A percentile compares a stretch with the other conserved stretches of the same genome.
Evolutionary conservation across 345 rosid species (phyloP).

Genomic region (Odontarrhena argentea): DNA sequence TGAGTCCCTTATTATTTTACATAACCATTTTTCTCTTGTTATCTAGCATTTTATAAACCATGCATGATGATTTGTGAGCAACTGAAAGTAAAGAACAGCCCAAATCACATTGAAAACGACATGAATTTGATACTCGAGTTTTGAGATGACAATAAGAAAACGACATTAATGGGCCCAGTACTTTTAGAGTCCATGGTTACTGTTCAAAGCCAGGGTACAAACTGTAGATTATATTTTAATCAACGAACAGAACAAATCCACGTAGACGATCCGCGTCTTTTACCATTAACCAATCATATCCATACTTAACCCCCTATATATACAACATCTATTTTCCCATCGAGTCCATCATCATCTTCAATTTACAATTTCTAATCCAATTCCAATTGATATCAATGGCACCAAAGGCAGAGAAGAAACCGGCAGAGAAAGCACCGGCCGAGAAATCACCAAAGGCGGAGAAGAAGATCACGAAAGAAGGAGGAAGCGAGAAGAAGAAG

Average conservation of each 20-base stretch:
- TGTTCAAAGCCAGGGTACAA: neutral
- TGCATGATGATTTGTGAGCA: no score
- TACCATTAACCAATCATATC: neutral
- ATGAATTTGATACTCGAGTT: no score
- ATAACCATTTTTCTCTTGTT: no score
- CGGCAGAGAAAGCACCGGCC: constrained; percentile 51
- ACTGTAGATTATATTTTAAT: neutral
- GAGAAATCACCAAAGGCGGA: constrained; percentile 38
- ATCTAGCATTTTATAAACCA: no score
- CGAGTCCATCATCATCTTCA: neutral
- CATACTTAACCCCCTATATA: neutral
- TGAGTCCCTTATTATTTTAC: no score
- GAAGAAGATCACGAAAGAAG: constrained; percentile 57
- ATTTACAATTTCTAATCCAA: neutral
- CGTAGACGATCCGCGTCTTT: neutral
- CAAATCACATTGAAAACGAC: no score
- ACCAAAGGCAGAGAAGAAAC: constrained; percentile 55
- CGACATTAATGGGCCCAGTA: neutral
- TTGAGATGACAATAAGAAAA: neutral
- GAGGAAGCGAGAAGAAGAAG: constrained; percentile 61
- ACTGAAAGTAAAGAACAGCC: no score
- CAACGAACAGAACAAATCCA: neutral
- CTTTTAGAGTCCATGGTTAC: neutral
- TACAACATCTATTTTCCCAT: neutral
- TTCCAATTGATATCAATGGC: constrained; percentile 3